Conservation (phyloP, 164 flowering plant genomes). For the Annona squamosa region DNA sequence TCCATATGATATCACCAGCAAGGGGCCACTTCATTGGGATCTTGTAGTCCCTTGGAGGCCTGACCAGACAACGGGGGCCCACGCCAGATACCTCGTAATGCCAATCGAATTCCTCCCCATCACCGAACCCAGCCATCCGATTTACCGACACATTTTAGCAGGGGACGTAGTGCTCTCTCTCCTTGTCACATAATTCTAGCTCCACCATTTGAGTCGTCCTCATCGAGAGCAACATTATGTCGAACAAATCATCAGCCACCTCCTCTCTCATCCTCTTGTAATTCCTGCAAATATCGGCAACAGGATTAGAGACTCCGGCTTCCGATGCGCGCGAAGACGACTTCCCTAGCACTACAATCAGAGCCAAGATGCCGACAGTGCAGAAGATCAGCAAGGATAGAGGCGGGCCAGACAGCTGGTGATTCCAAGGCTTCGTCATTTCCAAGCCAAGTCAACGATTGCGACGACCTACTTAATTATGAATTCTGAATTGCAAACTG, state of each 20-base stretch:
- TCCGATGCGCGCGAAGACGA: slow-evolving; percentile 42
- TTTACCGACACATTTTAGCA: slow-evolving; percentile 81
- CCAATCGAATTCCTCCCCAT: slow-evolving; percentile 89
- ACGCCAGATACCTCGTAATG: slow-evolving; percentile 60
- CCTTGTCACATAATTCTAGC: slow-evolving; percentile 70
- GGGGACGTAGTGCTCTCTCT: slow-evolving; percentile 74
- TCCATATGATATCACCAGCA: slow-evolving; percentile 90
- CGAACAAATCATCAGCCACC: slow-evolving; percentile 58
- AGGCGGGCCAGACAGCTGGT: slow-evolving; percentile 25
- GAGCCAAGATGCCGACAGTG: slow-evolving; percentile 15
- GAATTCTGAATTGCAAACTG: not conserved
- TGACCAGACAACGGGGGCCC: slow-evolving; percentile 50
- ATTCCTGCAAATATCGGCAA: slow-evolving; percentile 40
- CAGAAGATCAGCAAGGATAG: slow-evolving; percentile 13
- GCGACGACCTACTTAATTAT: not conserved
- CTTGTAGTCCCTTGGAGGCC: slow-evolving; percentile 93
- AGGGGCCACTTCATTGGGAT: slow-evolving; percentile 86
- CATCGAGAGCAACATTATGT: slow-evolving; percentile 46
- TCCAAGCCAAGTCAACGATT: slow-evolving; percentile 4
- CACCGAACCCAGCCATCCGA: slow-evolving; percentile 55
- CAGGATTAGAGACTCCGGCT: slow-evolving; percentile 19
- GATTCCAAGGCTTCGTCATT: slow-evolving; percentile 76
- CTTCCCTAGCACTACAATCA: slow-evolving; percentile 55
- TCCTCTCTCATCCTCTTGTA: slow-evolving; percentile 77
- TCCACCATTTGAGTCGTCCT: slow-evolving; percentile 42